Evolutionary conservation across 441 rosid genomes (phyloP), one percentile per base, ranked within the genome.

Genomic region (Euphorbia schlechtendalii): DNA sequence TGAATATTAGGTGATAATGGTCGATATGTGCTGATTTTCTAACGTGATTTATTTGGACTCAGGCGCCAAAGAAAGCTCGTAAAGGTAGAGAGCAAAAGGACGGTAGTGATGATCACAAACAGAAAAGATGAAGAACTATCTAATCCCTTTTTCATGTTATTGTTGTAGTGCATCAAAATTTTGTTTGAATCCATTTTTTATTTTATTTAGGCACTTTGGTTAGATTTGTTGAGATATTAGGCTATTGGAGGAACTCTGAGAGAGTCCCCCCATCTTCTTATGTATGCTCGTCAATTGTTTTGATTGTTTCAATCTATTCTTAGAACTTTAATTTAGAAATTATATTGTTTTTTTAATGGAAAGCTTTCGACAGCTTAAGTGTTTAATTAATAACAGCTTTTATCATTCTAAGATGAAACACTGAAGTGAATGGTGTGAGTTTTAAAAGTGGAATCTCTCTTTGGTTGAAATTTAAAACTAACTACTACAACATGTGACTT

Each of bases 51-150:
- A 41, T 66, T 48, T 59, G 24, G 48, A 59, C n/a, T 51, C 80
- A 80, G 84, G 78, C 54, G 13, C 61, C 71, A 10, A 83, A 76
- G 69, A 72, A 72, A 71, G 66, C 66, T 64, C 67, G 24, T 57
- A 79, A 72, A 65, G 84, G 72, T 51, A 69, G 73, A 54, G 75
- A 72, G 38, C 66, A 72, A 65, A 61, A 68, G 28, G 72, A 69
- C 58, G 62, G n/a, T 3, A 65, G 61, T 36, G 55, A 25, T 65
- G 63, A 63, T 27, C 70, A 27, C 9, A 75, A 69, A 56, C 63
- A 66, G 25, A 85, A 78, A 65, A 81, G 56, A 78, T 70, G 61
- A 36, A 84, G 66, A 59, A 58, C 72, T 13, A 4, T 14, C 0
- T 69, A 27, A 72, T 18, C 1, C 11, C 18, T 12, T 22, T 56